Conservation (phyloP, 2,329 filamentous ascomycete species). For the Zasmidium cellare region DNA sequence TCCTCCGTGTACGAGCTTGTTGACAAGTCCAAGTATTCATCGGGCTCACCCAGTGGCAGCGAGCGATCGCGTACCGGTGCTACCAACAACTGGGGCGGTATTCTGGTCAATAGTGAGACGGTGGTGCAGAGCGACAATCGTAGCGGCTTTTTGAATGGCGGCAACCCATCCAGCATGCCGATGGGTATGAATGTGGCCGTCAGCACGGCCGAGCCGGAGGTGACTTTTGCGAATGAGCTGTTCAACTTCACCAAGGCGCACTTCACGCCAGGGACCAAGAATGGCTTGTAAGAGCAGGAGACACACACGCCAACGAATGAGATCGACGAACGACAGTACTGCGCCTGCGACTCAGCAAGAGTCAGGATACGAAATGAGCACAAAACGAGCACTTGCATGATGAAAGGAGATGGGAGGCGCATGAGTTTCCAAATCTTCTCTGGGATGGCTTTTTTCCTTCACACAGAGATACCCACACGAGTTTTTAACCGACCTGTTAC, state of each 20-base stretch:
- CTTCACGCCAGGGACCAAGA: constrained; percentile 20
- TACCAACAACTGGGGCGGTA: constrained; percentile 37
- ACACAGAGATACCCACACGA: no score
- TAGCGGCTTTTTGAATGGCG: constrained; percentile 24
- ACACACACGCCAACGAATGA: neutral
- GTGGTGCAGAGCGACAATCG: constrained; percentile 32
- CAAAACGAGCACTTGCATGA: neutral
- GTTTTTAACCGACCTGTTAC: no score
- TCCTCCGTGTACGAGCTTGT: constrained; percentile 29
- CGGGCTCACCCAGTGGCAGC: constrained; percentile 17
- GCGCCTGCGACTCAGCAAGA: neutral
- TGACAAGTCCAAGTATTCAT: constrained; percentile 25
- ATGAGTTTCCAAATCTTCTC: no score
- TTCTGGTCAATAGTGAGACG: constrained; percentile 39
- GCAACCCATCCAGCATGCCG: constrained; percentile 26
- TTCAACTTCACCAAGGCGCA: constrained; percentile 32
- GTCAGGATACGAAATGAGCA: neutral
- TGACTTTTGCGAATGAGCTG: constrained; percentile 42
- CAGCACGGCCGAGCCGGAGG: constrained; percentile 39
- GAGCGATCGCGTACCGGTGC: constrained; percentile 8
- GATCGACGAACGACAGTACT: neutral
- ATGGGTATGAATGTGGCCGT: constrained; percentile 27
- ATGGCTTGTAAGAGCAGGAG: neutral
- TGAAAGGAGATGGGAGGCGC: neutral
- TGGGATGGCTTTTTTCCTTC: no score